phyloP scores from a whole-genome alignment of 345 rosid species.

The Camelina sativa region DNA sequence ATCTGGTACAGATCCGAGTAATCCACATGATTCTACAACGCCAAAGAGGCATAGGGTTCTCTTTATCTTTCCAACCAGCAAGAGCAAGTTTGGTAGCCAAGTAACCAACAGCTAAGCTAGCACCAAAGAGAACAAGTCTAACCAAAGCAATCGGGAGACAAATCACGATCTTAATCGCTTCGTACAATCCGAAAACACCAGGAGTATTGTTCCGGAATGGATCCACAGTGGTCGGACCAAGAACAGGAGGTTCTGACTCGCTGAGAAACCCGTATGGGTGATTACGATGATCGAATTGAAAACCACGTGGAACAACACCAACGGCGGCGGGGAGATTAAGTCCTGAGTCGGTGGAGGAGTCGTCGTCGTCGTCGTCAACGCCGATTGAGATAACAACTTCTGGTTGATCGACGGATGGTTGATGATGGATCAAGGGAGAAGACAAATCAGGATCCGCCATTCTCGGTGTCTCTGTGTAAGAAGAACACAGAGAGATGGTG shows the following conservation, averaged over 20 bases:
- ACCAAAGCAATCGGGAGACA: constrained; percentile 71
- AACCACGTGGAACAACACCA: constrained; percentile 28
- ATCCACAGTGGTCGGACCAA: constrained; percentile 57
- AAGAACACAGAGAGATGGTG: constrained; percentile 28
- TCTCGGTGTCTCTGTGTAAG: constrained; percentile 26
- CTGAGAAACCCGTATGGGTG: constrained; percentile 75
- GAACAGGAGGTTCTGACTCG: constrained; percentile 54
- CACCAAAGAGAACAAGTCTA: constrained; percentile 70
- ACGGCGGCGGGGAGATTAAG: constrained; percentile 19
- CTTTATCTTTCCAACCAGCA: constrained; percentile 81
- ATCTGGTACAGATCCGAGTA: constrained; percentile 75
- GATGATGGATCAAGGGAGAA: constrained; percentile 58
- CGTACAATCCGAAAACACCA: constrained; percentile 64
- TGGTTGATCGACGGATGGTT: constrained; percentile 47
- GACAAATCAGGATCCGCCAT: constrained; percentile 67
- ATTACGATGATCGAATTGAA: constrained; percentile 36
- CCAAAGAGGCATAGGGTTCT: constrained; percentile 90
- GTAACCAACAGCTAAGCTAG: constrained; percentile 66
- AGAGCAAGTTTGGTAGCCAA: constrained; percentile 78
- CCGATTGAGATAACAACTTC: constrained; percentile 56
- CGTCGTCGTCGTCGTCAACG: constrained; percentile 41
- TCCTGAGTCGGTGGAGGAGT: neutral
- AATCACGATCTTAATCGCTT: constrained; percentile 64
- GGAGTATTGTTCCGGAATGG: constrained; percentile 79
- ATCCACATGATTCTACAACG: constrained; percentile 87